Evolutionary conservation across 1,139 yeast genomes (phyloP).

Genomic region (Petasospora fabianii): DNA sequence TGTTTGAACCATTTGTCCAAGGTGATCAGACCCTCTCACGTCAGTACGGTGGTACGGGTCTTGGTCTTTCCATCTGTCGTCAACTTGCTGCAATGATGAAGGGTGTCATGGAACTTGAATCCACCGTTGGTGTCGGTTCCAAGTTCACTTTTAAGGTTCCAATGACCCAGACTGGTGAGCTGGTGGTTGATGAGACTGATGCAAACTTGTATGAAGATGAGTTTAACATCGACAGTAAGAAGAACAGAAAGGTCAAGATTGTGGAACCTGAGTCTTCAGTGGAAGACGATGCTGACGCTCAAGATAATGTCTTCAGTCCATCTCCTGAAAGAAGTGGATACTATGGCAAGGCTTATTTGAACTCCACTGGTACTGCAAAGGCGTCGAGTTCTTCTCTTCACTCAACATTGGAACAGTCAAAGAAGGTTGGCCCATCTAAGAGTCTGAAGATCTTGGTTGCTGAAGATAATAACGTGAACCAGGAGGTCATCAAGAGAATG

Average conservation of each 20-base stretch:
- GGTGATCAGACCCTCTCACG: constrained; percentile 93
- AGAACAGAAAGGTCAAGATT: constrained; percentile 41
- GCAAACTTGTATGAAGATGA: constrained; percentile 41
- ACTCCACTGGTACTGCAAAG: constrained; percentile 38
- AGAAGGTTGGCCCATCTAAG: constrained; percentile 12
- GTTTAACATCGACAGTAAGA: constrained; percentile 39
- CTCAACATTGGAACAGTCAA: constrained; percentile 12
- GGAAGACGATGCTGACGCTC: not conserved
- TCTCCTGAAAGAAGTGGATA: constrained; percentile 19
- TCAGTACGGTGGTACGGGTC: constrained; percentile 93
- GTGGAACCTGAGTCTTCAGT: constrained; percentile 19
- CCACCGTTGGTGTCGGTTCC: constrained; percentile 74
- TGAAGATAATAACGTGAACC: constrained; percentile 89
- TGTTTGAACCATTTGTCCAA: constrained; percentile 94
- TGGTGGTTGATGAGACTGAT: constrained; percentile 33
- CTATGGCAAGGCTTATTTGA: constrained; percentile 32
- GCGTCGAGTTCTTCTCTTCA: constrained; percentile 22
- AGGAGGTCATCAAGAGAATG: constrained; percentile 86
- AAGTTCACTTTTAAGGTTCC: constrained; percentile 80
- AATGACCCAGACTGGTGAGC: constrained; percentile 64
- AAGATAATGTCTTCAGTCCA: constrained; percentile 11
- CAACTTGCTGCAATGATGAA: constrained; percentile 89
- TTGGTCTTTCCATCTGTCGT: constrained; percentile 88
- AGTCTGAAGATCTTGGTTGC: constrained; percentile 72
- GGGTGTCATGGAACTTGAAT: constrained; percentile 70